Evolutionary conservation across 208 protist species (phyloP), one percentile per base, ranked within the genome.

Genomic region (Leishmania braziliensis): DNA sequence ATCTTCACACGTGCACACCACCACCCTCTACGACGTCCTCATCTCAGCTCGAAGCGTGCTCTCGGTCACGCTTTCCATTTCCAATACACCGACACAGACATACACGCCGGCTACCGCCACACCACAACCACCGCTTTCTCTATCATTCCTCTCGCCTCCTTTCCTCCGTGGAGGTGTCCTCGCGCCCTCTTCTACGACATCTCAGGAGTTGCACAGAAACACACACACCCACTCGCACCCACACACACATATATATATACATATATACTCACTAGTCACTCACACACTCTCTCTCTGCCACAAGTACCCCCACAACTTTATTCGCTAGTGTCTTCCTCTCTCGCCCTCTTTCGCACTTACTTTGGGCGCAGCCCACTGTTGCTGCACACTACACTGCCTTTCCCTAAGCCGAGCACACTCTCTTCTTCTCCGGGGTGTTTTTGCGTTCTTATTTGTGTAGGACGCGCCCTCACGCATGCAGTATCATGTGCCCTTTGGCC

Each of bases 401-500:
- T 12, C 62, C 62, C 29, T 46, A 46, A 68, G 62, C 29, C 26
- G 62, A 56, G 16, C 12, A 39, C 62, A 33, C 29, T 39, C 14
- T 68, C 29, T 20, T 5, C 62, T 16, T 26, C 62, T 39, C 62
- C 20, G 26, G 10, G 4, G 62, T 29, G 62, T 39, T 29, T 1
- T 14, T 43, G 29, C 62, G 26, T 75, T 75, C 50, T 16, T 2
- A 16, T 73, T 29, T 16, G 33, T 51, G 43, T 51, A 16, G 4
- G 23, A 33, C 5, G 69, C 33, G 9, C 9, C n/a, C 18, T 50
- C 53, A 36, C 74, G 51, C 43, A 79, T 81, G 82, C 71, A 81
- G 58, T 80, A 70, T 33, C 80, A 79, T 75, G 63, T 81, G 46
- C 77, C 70, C 8, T 29, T 54, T 46, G 69, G 6, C 39, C 14